phyloP scores from a whole-genome alignment of 352 stramenopile species.

The Pythium phragmitis region DNA sequence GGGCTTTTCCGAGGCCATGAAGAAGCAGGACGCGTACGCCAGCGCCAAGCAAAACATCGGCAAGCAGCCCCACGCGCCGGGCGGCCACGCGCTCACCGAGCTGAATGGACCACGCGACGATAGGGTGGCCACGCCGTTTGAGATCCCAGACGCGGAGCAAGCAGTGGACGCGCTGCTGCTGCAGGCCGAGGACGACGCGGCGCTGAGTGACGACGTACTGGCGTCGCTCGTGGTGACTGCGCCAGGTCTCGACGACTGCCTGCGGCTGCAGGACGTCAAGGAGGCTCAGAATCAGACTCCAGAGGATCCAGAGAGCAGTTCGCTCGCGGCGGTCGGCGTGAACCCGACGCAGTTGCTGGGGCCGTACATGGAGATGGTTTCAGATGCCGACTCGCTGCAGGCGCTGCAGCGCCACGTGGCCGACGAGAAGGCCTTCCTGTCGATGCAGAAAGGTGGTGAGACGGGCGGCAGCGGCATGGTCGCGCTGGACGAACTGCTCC shows the following conservation, averaged over 20 bases:
- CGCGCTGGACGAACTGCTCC: slow-evolving; percentile 64
- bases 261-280: slow-evolving; percentile 30
- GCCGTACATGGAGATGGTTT: slow-evolving; percentile 68
- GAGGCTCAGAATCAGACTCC: not conserved
- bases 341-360: slow-evolving; percentile 57
- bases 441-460: slow-evolving; percentile 43
- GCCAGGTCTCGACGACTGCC: slow-evolving; percentile 49
- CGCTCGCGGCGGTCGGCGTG: slow-evolving; percentile 42
- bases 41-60: slow-evolving; percentile 72
- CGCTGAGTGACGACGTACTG: slow-evolving; percentile 34
- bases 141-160: not conserved
- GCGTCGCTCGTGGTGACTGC: slow-evolving; percentile 49
- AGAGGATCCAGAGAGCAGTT: slow-evolving; percentile 6
- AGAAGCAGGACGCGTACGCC: slow-evolving; percentile 79
- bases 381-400: slow-evolving; percentile 48
- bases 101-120: slow-evolving; percentile 8
- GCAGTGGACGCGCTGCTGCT: slow-evolving; percentile 36
- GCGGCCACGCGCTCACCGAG: slow-evolving; percentile 56
- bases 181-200: not conserved
- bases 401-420: slow-evolving; percentile 53
- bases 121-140: not conserved
- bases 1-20: slow-evolving; percentile 63
- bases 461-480: slow-evolving; percentile 49
- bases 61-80: slow-evolving; percentile 71
- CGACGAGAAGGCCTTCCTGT: slow-evolving; percentile 60